Evolutionary conservation across 495 filamentous ascomycete species (phyloP).

Genomic region (Podospora comata): DNA sequence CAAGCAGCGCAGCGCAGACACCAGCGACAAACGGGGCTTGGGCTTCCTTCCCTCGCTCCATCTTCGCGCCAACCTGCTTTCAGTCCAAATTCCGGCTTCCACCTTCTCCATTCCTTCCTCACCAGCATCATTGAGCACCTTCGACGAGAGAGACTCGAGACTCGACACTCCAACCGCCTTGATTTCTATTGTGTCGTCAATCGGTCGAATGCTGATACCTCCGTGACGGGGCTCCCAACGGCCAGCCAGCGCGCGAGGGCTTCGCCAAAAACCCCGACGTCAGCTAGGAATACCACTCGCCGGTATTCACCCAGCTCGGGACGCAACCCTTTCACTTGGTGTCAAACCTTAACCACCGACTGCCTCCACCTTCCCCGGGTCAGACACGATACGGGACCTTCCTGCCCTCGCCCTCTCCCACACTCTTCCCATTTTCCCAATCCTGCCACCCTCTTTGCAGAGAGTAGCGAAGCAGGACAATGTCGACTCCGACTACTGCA

Average conservation of each 20-base stretch:
- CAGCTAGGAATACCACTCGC: slow-evolving; percentile 8
- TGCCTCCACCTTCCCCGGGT: slow-evolving; percentile 9
- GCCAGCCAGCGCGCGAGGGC: background rate
- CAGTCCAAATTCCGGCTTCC: background rate
- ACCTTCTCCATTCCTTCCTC: background rate
- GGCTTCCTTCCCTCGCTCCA: slow-evolving; percentile 3
- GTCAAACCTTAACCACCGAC: slow-evolving; percentile 23
- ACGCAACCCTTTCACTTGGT: slow-evolving; percentile 9
- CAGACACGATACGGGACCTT: background rate
- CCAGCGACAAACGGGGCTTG: slow-evolving; percentile 7
- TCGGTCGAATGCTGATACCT: background rate
- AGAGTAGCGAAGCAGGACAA: slow-evolving; percentile 37
- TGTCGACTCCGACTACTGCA: slow-evolving; percentile 84
- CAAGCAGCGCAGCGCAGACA: slow-evolving; percentile 4
- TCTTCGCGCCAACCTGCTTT: slow-evolving; percentile 4
- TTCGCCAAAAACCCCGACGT: slow-evolving; percentile 11
- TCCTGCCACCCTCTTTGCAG: slow-evolving; percentile 6
- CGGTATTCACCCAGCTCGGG: background rate
- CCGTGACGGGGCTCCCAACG: background rate
- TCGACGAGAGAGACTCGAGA: background rate
- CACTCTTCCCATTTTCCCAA: slow-evolving; percentile 5
- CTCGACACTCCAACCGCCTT: background rate
- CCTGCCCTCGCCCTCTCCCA: slow-evolving; percentile 9
- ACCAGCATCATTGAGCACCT: background rate
- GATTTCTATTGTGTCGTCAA: background rate